Evolutionary conservation across 2,329 filamentous ascomycete genomes (phyloP), one percentile per base, ranked within the genome.

Genomic region (Calonectria pseudoturangicola): DNA sequence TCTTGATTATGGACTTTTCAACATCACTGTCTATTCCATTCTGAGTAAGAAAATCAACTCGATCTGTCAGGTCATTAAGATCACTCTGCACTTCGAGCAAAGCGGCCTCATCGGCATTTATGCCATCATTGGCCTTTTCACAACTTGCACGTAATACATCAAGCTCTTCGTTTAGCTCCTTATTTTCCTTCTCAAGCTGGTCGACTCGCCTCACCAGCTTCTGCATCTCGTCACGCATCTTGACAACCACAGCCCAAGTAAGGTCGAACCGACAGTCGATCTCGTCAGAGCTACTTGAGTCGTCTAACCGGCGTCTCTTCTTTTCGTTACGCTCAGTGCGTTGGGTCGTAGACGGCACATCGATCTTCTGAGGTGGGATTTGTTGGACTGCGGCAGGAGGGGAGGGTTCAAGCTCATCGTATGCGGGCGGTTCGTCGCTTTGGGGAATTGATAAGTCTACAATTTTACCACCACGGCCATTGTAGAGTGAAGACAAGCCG

Each of bases 221-320:
- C 6, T 39, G 25, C 67, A 70, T 70, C 36, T 70, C 67, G n/a
- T 70, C 58, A 15, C 47, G 58, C 67, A 70, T 54, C 21, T 70
- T 54, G 4, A 43, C 58, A n/a, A 64, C 58, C 13, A 47, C 36
- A 27, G 39, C 47, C 67, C 45, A 70, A 18, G 36, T 54, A 15
- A 70, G 39, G 13, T 54, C 36, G 33, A 45, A n/a, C 3, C 48
- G 66, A 15, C 41, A 30, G 21, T 54, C 36, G 15, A 45, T 45
- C 39, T 56, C 39, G 6, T 70, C 47, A 13, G 36, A 45, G 25
- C 58, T 65, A 28, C 56, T 47, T 8, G 67, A 36, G 12, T 54
- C 58, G 21, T 45, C 58, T 5, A 64, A 8, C 18, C 67, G 58
- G 21, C 58, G 67, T 48, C 67, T 63, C 33, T 70, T 70, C 58